Conservation (phyloP, 1,284 basidiomycete species). For the Meira miltonrushii region DNA sequence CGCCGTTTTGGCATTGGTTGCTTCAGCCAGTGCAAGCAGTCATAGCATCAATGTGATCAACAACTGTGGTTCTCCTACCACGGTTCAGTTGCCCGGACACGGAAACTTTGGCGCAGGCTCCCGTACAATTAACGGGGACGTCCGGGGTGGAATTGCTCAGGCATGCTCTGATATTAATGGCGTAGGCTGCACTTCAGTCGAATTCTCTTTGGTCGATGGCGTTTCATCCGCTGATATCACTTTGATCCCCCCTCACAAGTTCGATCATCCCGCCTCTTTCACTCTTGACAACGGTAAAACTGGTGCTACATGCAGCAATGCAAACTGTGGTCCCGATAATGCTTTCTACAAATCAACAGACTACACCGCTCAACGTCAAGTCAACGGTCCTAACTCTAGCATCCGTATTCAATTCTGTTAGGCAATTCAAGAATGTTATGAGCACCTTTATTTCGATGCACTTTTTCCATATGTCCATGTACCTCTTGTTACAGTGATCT, state of each 20-base stretch:
- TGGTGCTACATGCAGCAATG: constrained; percentile 15
- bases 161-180: constrained; percentile 11
- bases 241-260: constrained; percentile 13
- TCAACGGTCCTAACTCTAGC: constrained; percentile 4
- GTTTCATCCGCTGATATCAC: constrained; percentile 15
- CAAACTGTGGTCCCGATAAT: constrained; percentile 18
- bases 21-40: too few relatives aligned
- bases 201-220: constrained; percentile 13
- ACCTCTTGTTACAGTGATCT: too few relatives aligned
- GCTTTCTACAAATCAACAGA: constrained; percentile 16
- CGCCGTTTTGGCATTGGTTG: too few relatives aligned
- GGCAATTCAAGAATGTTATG: not conserved
- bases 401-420: constrained; percentile 10
- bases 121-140: constrained; percentile 6
- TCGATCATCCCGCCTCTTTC: constrained; percentile 5
- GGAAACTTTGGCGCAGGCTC: constrained; percentile 10
- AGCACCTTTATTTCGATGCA: not conserved
- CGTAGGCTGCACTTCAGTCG: constrained; percentile 13
- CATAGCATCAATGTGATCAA: not conserved
- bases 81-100: constrained; percentile 13
- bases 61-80: constrained; percentile 21
- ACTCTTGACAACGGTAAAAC: not conserved
- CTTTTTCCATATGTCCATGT: too few relatives aligned
- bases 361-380: constrained; percentile 19
- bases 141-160: constrained; percentile 13